phyloP scores from a whole-genome alignment of 1,139 yeast species.

The Yamadazyma pseudoaaseri region DNA sequence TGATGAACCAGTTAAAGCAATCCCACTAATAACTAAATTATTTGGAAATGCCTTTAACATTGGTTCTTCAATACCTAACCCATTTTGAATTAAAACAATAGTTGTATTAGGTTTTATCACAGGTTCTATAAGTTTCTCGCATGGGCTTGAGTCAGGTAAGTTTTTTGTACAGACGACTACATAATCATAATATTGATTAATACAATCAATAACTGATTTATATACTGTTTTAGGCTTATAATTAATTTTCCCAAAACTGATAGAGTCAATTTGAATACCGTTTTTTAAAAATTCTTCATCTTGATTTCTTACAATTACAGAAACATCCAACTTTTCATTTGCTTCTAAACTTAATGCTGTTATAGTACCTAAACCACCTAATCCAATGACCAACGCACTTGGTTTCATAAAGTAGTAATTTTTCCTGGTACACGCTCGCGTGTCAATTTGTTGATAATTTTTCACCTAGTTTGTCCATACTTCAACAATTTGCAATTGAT shows the following conservation, averaged over 20 bases:
- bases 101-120: slow-evolving; percentile 52
- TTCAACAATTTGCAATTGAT: neutral
- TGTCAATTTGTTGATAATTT: slow-evolving; percentile 2
- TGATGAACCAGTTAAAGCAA: slow-evolving; percentile 65
- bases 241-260: slow-evolving; percentile 55
- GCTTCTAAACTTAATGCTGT: slow-evolving; percentile 58
- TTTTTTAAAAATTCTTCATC: slow-evolving; percentile 48
- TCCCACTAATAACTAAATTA: slow-evolving; percentile 63
- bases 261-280: slow-evolving; percentile 63
- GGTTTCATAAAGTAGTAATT: slow-evolving; percentile 15
- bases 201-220: slow-evolving; percentile 40
- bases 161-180: slow-evolving; percentile 70
- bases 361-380: slow-evolving; percentile 67
- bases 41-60: slow-evolving; percentile 57
- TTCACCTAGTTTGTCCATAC: neutral
- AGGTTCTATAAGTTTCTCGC: slow-evolving; percentile 59
- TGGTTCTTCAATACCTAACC: slow-evolving; percentile 68
- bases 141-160: slow-evolving; percentile 62
- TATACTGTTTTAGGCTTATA: slow-evolving; percentile 57
- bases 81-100: slow-evolving; percentile 70
- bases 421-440: slow-evolving; percentile 1
- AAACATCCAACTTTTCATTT: slow-evolving; percentile 49
- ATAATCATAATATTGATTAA: slow-evolving; percentile 49
- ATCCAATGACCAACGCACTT: slow-evolving; percentile 39
- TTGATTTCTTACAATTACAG: slow-evolving; percentile 66